A percentile compares a stretch with the other conserved stretches of the same genome.
These are phyloP conservation scores for Saprolegnia diclina DNA, from an alignment of 352 stramenopile genomes.

Conservation along the genomic window DNA sequence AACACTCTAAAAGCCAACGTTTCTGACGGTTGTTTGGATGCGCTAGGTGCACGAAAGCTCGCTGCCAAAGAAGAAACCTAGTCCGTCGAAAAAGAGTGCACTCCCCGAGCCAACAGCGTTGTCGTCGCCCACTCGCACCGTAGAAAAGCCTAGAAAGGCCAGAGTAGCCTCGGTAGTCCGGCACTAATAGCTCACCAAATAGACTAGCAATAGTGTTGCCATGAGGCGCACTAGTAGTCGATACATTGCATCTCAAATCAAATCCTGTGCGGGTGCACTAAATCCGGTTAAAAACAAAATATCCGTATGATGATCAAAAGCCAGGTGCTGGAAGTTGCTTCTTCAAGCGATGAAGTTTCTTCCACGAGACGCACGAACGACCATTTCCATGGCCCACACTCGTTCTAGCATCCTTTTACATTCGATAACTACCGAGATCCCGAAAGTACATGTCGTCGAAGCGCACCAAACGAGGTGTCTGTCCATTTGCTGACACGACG, in stretches of 20 bases:
- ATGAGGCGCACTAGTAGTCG: no score
- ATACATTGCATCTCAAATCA: background rate
- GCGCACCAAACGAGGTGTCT: background rate
- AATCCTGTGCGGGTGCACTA: background rate
- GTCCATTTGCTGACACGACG: background rate
- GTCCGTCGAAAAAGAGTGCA: no score
- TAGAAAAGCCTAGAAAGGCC: background rate
- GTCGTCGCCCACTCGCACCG: background rate
- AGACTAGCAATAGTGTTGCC: no score
- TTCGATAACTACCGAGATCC: background rate
- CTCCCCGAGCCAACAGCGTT: background rate
- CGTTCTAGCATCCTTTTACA: background rate
- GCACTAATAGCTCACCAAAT: no score
- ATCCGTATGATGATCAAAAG: background rate
- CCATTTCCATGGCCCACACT: background rate
- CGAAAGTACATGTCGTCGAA: background rate
- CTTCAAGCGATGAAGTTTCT: background rate
- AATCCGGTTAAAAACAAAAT: no score
- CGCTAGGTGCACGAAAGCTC: no score
- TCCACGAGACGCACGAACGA: background rate
- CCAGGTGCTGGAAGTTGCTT: background rate
- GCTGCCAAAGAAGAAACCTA: background rate
- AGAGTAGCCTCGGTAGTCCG: background rate
- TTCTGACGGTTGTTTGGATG: no score
- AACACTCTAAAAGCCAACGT: no score